Conservation (phyloP, 805 yeast genomes). For the Suhomyces sp. region DNA sequence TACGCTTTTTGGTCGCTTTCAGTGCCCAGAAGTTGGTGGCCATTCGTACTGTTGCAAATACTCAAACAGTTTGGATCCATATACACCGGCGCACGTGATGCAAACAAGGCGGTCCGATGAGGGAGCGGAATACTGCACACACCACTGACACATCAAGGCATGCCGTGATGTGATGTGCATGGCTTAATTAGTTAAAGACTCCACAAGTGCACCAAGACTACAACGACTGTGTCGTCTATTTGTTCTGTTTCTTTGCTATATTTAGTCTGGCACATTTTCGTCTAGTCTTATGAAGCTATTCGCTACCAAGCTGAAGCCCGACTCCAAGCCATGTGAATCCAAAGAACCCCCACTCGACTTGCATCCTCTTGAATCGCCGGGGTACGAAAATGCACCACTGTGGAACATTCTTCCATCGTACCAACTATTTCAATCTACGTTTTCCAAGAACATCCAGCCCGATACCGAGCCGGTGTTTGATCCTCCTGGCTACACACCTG, state of each 20-base stretch:
- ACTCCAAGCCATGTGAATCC: background rate
- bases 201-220: background rate
- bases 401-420: constrained; percentile 32
- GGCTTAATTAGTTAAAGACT: background rate
- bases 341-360: background rate
- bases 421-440: constrained; percentile 29
- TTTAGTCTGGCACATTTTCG: background rate
- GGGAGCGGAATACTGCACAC: background rate
- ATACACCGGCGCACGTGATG: background rate
- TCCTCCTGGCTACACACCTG: constrained; percentile 21
- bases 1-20: constrained; percentile 26
- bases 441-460: constrained; percentile 22
- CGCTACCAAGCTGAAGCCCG: background rate
- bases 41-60: constrained; percentile 2
- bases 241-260: background rate
- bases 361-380: constrained; percentile 23
- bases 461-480: constrained; percentile 17
- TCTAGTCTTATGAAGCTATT: background rate
- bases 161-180: background rate
- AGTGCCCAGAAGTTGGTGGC: constrained; percentile 29
- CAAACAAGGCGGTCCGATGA: background rate
- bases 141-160: background rate
- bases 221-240: background rate
- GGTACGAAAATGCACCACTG: constrained; percentile 24
- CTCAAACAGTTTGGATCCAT: background rate